Evolutionary conservation across 306 rosid genomes (phyloP), one percentile per base, ranked within the genome.

Genomic region (Cicer judaicum): DNA sequence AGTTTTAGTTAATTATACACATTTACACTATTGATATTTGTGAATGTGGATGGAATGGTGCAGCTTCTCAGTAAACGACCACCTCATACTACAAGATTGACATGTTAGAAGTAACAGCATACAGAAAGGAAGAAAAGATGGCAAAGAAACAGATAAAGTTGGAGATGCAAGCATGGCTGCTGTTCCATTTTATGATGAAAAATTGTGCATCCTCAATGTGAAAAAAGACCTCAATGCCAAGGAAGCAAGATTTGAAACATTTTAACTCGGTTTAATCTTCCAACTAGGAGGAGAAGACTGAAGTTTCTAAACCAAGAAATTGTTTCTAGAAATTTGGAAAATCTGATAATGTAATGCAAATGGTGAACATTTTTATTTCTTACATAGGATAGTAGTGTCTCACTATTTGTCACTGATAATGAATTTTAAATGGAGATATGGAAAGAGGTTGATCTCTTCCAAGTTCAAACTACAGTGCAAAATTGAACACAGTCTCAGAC

Each of bases 61-160:
- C 84, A 84, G 96, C 80, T 81, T 73, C 53, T 46, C 66, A 69
- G 40, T 64, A 91, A 91, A 81, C 78, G 93, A 74, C 85, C 91
- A 19, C 68, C 87, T 4, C 84, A 80, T 81, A 80, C 81, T 70
- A 81, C 96, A 85, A 69, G 95, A 90, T 64, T 91, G 90, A 96
- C 98, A 91, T 73, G 89, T 85, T 50, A 90, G 73, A 78, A 63
- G 91, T 34, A 87, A 80, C 79, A 91, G 84, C 81, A 87, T 94
- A 44, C 79, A 85, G 10, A 77, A 80, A 40, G 87, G 96, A 48
- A 91, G 88, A 78, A 93, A 88, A 80, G 85, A 83, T 71, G 81
- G 74, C 3, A 88, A 83, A 65, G 91, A 89, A 50, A 71, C 83
- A 3, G 90, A 87, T 71, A 86, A 83, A 87, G 70, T 80, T 7